phyloP scores from a whole-genome alignment of 225 moss, liverwort and hornwort species.

The Neckera pumila region DNA sequence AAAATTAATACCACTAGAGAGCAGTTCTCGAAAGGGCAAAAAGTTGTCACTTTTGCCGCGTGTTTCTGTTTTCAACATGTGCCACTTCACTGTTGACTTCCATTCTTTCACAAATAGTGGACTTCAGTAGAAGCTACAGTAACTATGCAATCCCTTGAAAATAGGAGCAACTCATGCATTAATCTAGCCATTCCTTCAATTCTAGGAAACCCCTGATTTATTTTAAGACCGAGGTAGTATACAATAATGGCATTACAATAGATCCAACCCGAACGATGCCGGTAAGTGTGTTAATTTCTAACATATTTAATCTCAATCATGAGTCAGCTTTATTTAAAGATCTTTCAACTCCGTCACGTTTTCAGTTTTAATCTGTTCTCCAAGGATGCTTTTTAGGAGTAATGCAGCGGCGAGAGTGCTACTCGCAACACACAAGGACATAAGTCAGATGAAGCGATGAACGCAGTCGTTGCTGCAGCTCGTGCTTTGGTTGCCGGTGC shows the following conservation, averaged over 20 bases:
- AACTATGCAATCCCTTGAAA: no score
- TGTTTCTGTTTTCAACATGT: no score
- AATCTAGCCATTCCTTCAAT: no score
- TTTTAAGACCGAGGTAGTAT: no score
- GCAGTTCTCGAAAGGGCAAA: no score
- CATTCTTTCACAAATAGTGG: no score
- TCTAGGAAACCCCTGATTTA: no score
- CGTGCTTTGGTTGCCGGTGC: neutral
- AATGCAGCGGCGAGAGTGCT: neutral
- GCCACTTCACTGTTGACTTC: no score
- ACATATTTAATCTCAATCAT: neutral
- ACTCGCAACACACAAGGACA: neutral
- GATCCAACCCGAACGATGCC: slow-evolving; percentile 30
- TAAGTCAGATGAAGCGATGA: neutral
- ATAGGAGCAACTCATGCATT: no score
- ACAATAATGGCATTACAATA: neutral
- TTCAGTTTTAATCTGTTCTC: neutral
- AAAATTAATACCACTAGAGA: no score
- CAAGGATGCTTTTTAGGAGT: neutral
- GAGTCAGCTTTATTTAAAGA: neutral
- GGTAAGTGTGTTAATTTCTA: slow-evolving; percentile 5
- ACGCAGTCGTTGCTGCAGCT: neutral
- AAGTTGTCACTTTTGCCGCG: no score
- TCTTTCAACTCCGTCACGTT: neutral
- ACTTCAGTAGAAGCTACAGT: no score